These are phyloP conservation scores for Diversispora eburnea DNA, from an alignment of 192 early-diverging fungal species.

Conservation along the genomic window DNA sequence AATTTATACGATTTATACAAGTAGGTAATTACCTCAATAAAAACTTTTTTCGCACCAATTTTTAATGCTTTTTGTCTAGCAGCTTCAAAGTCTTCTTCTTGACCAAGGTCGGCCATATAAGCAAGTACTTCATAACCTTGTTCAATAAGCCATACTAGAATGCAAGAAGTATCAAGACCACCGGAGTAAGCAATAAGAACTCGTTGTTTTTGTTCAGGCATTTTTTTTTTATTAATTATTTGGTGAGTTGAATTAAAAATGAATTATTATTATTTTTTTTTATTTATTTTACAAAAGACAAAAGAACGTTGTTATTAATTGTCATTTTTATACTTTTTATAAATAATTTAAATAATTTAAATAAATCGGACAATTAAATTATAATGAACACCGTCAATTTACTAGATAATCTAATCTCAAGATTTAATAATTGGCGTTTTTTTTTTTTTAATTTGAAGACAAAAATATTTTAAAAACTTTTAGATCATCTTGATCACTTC, in stretches of 20 bases:
- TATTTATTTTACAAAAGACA: neutral
- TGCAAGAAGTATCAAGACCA: constrained; percentile 98
- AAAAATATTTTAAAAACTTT: no score
- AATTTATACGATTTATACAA: neutral
- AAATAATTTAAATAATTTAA: neutral
- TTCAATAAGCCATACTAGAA: constrained; percentile 97
- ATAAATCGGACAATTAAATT: neutral
- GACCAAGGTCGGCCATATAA: constrained; percentile 98
- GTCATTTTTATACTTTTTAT: no score
- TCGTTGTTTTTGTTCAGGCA: constrained; percentile 59
- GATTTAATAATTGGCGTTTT: no score
- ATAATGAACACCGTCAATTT: no score
- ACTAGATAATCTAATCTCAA: no score
- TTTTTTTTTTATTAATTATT: neutral
- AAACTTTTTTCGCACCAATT: constrained; percentile 92
- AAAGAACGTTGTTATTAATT: neutral
- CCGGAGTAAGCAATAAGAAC: constrained; percentile 96
- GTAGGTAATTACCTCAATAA: constrained; percentile 68
- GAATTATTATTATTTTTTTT: no score
- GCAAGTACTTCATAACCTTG: constrained; percentile 95
- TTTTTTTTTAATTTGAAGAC: no score
- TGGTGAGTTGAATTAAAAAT: no score
- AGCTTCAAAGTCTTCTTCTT: constrained; percentile 98
- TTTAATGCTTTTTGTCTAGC: constrained; percentile 87
- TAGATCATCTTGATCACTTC: no score